These are phyloP conservation scores for Diaporthe nobilis DNA, from an alignment of 2,329 filamentous ascomycete species.

Conservation along the genomic window DNA sequence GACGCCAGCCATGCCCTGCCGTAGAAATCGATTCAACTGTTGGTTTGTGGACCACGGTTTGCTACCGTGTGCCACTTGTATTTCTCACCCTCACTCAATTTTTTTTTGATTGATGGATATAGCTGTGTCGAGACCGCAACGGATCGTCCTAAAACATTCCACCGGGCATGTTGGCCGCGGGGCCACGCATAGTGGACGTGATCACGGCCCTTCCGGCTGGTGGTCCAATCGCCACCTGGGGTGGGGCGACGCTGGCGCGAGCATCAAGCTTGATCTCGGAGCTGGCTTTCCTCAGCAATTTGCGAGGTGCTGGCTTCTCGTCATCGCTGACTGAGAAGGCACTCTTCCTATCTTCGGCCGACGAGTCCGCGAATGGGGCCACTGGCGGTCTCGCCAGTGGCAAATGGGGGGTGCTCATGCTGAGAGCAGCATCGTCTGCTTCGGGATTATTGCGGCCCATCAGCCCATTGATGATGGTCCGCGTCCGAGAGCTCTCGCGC, in stretches of 20 bases:
- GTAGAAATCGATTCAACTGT: constrained; percentile 16
- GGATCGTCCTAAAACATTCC: constrained; percentile 51
- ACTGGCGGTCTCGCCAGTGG: constrained; percentile 45
- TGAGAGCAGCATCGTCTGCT: constrained; percentile 46
- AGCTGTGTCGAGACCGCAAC: not conserved
- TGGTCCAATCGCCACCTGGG: constrained; percentile 50
- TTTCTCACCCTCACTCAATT: not conserved
- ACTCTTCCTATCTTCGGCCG: constrained; percentile 46
- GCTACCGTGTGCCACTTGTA: constrained; percentile 19
- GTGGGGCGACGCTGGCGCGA: constrained; percentile 44
- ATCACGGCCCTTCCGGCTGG: constrained; percentile 54
- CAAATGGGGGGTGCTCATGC: constrained; percentile 51
- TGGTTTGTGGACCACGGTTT: constrained; percentile 34
- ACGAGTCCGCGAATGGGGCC: constrained; percentile 35
- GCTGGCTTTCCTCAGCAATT: constrained; percentile 59
- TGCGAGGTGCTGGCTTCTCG: constrained; percentile 55
- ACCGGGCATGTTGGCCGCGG: constrained; percentile 48
- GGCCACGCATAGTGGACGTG: constrained; percentile 47
- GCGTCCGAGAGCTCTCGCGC: constrained; percentile 54
- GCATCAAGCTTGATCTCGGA: constrained; percentile 54
- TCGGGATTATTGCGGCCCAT: constrained; percentile 54
- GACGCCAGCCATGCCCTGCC: constrained; percentile 33
- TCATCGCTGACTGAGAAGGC: constrained; percentile 54
- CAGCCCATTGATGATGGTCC: constrained; percentile 57
- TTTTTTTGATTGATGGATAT: not conserved